Base-by-base conservation (phyloP, 108 stramenopile genomes). In the Skeletonema menzelii region DNA sequence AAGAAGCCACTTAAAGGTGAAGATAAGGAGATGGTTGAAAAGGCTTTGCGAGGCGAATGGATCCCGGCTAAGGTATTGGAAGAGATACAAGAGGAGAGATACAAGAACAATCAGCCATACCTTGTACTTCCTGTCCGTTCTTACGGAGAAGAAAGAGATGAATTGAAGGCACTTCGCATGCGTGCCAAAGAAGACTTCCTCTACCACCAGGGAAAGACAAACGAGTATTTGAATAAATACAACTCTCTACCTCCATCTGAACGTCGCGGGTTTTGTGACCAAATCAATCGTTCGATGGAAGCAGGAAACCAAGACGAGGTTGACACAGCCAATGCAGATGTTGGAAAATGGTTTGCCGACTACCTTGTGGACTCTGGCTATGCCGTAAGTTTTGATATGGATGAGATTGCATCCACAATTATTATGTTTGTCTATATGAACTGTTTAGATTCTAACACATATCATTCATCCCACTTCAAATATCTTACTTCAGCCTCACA, bases 271-370 rank as follows among this genome's bases (percentile, higher is more conserved):
- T 20, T 67, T 47, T 67, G 67, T 24, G 28, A 67, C 26, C 27
- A 59, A 57, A 19, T 57, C 56, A 67, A 67, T 15, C 30, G 13
- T 0, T 58, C 67, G 4, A 5, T 8, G 28, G 22, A 34, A 61
- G 59, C 8, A 13, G 5, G 15, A 19, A 59, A 70, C 22, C 26
- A 32, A 28, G 59, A 61, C 8, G 69, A 70, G 19, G 28, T 70
- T 22, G 55, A 67, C 7, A 12, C 49, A 55, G 8, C 30, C 7
- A 27, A 70, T 28, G 28, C 20, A 5, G 63, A 27, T 26, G 15
- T 70, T 70, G 69, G 69, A 13, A 59, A 70, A 70, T 70, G 69
- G 59, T 62, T 69, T 20, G 17, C 17, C 22, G 69, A 70, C 32
- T 70, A 70, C 28, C 4, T 70, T 27, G 37, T 42, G 5, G 69